Conservation (phyloP, 768 basidiomycete species). For the Omphalotus guepiniiformis region DNA sequence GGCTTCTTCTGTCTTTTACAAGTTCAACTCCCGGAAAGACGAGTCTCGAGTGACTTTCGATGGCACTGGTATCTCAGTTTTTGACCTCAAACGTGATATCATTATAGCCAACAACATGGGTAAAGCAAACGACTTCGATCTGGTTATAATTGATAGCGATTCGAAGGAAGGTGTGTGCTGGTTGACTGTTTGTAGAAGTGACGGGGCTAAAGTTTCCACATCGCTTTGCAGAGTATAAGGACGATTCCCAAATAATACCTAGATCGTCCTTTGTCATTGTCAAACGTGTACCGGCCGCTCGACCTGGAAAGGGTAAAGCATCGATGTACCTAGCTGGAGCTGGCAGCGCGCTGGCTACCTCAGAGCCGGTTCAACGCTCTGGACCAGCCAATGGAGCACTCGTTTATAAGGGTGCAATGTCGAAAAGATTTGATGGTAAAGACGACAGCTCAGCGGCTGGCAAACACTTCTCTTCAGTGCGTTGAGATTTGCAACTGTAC, state of each 20-base stretch:
- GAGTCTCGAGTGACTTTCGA: slow-evolving; percentile 97
- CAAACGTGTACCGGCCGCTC: slow-evolving; percentile 69
- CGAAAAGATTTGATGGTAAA: slow-evolving; percentile 86
- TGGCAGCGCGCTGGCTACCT: slow-evolving; percentile 47
- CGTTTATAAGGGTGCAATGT: slow-evolving; percentile 77
- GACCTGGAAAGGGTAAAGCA: slow-evolving; percentile 20
- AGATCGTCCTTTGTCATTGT: slow-evolving; percentile 93
- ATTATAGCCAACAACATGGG: slow-evolving; percentile 94
- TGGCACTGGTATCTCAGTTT: slow-evolving; percentile 97
- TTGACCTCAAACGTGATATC: slow-evolving; percentile 98
- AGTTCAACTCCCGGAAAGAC: slow-evolving; percentile 92
- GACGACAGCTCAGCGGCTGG: slow-evolving; percentile 47
- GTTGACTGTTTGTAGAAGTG: neutral
- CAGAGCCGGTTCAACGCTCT: slow-evolving; percentile 41
- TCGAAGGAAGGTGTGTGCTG: slow-evolving; percentile 76
- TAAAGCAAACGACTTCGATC: slow-evolving; percentile 96
- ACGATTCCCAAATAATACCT: slow-evolving; percentile 89
- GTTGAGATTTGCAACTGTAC: slow-evolving; percentile 21
- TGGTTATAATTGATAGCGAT: slow-evolving; percentile 78
- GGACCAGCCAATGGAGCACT: slow-evolving; percentile 32
- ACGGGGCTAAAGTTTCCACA: neutral
- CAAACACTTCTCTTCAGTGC: slow-evolving; percentile 26
- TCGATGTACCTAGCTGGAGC: slow-evolving; percentile 28
- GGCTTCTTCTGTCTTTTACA: slow-evolving; percentile 97
- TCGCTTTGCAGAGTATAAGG: slow-evolving; percentile 68